Conservation (phyloP, 2,329 filamentous ascomycete genomes). For the Verticillium dahliae region DNA sequence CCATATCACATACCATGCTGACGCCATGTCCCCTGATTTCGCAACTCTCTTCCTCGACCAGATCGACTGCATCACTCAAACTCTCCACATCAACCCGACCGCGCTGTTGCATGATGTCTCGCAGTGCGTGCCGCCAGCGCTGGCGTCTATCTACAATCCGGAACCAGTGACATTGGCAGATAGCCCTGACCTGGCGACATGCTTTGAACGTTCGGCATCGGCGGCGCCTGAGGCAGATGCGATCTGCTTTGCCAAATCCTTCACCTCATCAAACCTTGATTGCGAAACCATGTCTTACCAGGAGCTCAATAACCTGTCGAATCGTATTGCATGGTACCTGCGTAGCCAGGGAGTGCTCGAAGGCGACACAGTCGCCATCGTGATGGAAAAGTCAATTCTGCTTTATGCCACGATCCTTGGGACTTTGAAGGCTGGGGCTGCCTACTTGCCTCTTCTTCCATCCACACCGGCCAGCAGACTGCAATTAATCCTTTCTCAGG, state of each 20-base stretch:
- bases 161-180: slow-evolving; percentile 23
- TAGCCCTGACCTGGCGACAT: slow-evolving; percentile 36
- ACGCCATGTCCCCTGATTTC: slow-evolving; percentile 46
- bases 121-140: slow-evolving; percentile 22
- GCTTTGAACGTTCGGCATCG: slow-evolving; percentile 48
- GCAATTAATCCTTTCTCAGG: slow-evolving; percentile 54
- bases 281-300: slow-evolving; percentile 52
- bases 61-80: slow-evolving; percentile 42
- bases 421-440: slow-evolving; percentile 66
- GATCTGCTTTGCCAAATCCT: slow-evolving; percentile 53
- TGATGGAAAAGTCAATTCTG: slow-evolving; percentile 69
- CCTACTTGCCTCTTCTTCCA: slow-evolving; percentile 73
- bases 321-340: slow-evolving; percentile 51
- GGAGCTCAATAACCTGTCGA: slow-evolving; percentile 52
- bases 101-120: background rate
- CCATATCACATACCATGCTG: slow-evolving; percentile 40
- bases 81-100: slow-evolving; percentile 16
- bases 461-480: slow-evolving; percentile 60
- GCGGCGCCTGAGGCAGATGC: slow-evolving; percentile 49
- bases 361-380: slow-evolving; percentile 61
- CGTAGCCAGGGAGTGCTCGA: slow-evolving; percentile 33
- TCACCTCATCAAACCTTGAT: slow-evolving; percentile 26
- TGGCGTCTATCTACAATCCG: slow-evolving; percentile 44
- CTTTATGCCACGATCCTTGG: slow-evolving; percentile 72
- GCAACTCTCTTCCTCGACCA: slow-evolving; percentile 53